These are phyloP conservation scores for Carex parvula DNA, from an alignment of 176 grass and related monocot species.

Conservation along the genomic window DNA sequence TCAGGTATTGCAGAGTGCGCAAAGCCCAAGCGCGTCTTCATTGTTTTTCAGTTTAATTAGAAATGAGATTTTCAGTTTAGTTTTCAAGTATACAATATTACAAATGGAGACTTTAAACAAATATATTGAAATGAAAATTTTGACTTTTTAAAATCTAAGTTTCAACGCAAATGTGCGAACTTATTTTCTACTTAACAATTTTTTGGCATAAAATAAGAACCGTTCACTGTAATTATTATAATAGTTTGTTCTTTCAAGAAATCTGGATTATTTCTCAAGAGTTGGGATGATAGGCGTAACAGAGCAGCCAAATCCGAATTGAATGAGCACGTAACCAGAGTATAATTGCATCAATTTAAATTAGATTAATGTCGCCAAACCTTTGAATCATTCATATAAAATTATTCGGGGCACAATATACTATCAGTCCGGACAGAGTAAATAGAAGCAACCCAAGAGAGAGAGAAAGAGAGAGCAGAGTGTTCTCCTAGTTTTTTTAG, in stretches of 20 bases:
- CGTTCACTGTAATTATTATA: background rate
- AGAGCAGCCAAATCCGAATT: background rate
- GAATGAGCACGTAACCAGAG: background rate
- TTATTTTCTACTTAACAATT: background rate
- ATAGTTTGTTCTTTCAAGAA: background rate
- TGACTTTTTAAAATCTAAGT: too few relatives aligned
- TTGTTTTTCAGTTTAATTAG: too few relatives aligned
- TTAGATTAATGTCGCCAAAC: constrained; percentile 2
- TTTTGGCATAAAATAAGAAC: background rate
- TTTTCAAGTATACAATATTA: too few relatives aligned
- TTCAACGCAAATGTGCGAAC: too few relatives aligned
- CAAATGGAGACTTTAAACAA: too few relatives aligned
- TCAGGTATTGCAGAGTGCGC: too few relatives aligned
- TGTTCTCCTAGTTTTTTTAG: too few relatives aligned
- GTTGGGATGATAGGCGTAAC: background rate
- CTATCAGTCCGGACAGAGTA: background rate
- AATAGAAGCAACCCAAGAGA: background rate
- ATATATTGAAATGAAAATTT: too few relatives aligned
- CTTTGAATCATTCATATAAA: background rate
- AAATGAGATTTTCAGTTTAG: too few relatives aligned
- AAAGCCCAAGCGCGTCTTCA: too few relatives aligned
- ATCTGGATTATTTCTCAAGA: background rate
- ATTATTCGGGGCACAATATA: background rate
- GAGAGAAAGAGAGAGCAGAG: background rate
- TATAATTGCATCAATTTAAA: background rate